Evolutionary conservation across 345 rosid species (phyloP).

Genomic region (Odontarrhena argentea): DNA sequence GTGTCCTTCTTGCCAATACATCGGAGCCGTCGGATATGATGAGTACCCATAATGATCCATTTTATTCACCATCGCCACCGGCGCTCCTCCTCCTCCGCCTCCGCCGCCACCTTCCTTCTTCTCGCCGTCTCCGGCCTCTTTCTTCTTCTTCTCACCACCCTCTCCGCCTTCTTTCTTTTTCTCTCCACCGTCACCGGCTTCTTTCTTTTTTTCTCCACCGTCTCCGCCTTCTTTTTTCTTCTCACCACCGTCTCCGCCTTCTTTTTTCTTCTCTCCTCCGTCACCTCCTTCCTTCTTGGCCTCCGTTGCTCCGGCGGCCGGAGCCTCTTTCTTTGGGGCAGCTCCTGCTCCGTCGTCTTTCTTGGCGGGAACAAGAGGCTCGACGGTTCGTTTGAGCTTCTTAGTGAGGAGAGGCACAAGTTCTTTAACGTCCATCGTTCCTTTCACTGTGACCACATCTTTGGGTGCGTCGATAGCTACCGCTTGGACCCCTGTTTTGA

Average conservation of each 20-base stretch:
- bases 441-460: constrained; percentile 73
- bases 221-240: constrained; percentile 34
- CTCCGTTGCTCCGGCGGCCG: constrained; percentile 24
- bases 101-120: constrained; percentile 33
- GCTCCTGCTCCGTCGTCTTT: constrained; percentile 52
- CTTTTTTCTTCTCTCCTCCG: constrained; percentile 49
- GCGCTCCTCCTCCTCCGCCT: constrained; percentile 39
- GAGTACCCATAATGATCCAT: constrained; percentile 51
- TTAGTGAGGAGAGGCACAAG: constrained; percentile 52
- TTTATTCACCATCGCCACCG: constrained; percentile 45
- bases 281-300: constrained; percentile 46
- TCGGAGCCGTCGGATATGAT: constrained; percentile 44
- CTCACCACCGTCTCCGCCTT: constrained; percentile 42
- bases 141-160: constrained; percentile 46
- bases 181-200: constrained; percentile 28
- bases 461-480: constrained; percentile 62
- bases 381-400: constrained; percentile 67
- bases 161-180: constrained; percentile 42
- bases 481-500: constrained; percentile 57
- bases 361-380: constrained; percentile 57
- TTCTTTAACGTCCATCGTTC: constrained; percentile 70
- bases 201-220: constrained; percentile 39
- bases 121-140: constrained; percentile 31
- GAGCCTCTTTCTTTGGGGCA: constrained; percentile 42
- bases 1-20: constrained; percentile 53